Base-by-base conservation (phyloP, 352 stramenopile species). In the Phytophthora capsici region DNA sequence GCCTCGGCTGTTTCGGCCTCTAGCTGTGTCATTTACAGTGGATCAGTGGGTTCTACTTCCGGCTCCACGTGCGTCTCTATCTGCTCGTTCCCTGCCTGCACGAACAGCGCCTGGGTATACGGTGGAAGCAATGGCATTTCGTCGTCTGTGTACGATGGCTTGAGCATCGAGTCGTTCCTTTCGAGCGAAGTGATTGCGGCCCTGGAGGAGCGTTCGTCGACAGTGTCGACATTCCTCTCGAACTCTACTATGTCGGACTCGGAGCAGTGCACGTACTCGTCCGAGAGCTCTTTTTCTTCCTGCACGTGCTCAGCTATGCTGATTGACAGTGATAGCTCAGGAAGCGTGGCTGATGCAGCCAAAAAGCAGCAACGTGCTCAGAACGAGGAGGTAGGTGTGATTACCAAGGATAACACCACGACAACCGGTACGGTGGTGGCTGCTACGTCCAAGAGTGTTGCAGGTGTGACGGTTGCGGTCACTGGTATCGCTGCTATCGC, bases 1-100 rank as follows among this genome's bases (percentile, higher is more conserved):
- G 62, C 68, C 12, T 69, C 69, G 19, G 87, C 84, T 3, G 78
- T 89, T 8, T 67, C 71, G 1, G 74, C 79, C 0, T 78, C 73
- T 4, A 81, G 69, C 52, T 95, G 86, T 23, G 79, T 85, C 38
- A 91, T 95, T 58, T 95, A 95, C 79, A 91, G 83, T 37, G 84
- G 84, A n/a, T 61, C 62, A 3, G 70, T 88, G 5, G 77, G 80
- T 16, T 45, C 55, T 5, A 71, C 85, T 20, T 59, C 66, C 1
- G 82, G 81, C 47, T 82, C 77, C 28, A 78, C 84, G 16, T 95
- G 86, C 16, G 76, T 95, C 25, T 93, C 86, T 8, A 91, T 90
- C 32, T 95, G 86, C 50, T 84, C 77, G 16, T 93, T 95, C 64
- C 84, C 86, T 1, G 79, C 77, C 13, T 95, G 86, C 58, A 82